Base-by-base conservation (phyloP, 345 rosid genomes). In the Bretschneidera sinensis region DNA sequence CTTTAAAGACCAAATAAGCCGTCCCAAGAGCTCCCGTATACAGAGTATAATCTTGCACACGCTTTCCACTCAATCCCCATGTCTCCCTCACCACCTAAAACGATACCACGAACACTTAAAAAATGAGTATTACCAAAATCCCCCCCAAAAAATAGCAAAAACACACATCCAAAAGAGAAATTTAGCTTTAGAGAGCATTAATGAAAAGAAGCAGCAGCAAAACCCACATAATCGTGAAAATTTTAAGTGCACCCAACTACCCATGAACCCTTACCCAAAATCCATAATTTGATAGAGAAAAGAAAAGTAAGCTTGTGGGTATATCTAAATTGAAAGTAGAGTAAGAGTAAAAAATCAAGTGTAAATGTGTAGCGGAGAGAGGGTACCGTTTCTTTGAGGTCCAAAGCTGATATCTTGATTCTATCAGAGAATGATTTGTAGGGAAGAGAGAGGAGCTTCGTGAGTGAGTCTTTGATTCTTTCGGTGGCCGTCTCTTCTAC, bases 21-120 rank as follows among this genome's bases (percentile, higher is more conserved):
- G 89, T 81, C 69, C 94, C 89, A 2, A 84, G 75, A 24, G 74
- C 77, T 22, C 94, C 94, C 0, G 84, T 74, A 33, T 86, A 86
- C 64, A 81, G 22, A 57, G 76, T 78, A 60, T 73, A 70, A 68
- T 86, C 89, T 54, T 73, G 65, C 63, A 86, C 77, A 17, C 81
- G 71, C 61, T 66, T 73, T 59, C 82, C 70, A 17, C 71, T 73
- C 55, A 25, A 54, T 22, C 67, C 79, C 89, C 89, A 81, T 19
- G 85, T 83, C 76, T 81, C 81, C 48, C 68, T 76, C 68, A 81
- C 79, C 55, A 84, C 78, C 87, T 86, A 73, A 56, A 66, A 33
- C 57, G 60, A 63, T 39, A 39, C 22, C 51, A 20, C 48, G 65
- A 50, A 47, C 51, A 21, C 19, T 5, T 55, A 66, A 56, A 45